Evolutionary conservation across 2,329 filamentous ascomycete genomes (phyloP).

Genomic region (Colletotrichum viniferum): DNA sequence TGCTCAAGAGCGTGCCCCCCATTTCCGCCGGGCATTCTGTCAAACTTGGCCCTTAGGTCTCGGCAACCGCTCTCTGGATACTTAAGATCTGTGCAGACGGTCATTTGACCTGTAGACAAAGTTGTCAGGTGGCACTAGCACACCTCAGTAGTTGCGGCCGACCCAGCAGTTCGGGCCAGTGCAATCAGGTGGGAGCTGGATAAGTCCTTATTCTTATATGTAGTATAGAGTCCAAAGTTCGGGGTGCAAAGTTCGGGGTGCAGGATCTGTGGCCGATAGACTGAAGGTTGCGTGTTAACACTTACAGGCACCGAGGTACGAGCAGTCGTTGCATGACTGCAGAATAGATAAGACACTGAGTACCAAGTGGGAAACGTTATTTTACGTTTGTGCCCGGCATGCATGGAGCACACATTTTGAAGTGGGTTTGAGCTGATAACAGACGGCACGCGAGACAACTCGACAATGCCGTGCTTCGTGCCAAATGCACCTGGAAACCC

Average conservation of each 20-base stretch:
- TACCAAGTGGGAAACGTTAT: not conserved
- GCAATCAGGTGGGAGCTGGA: not conserved
- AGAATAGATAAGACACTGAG: not conserved
- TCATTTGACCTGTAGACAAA: not conserved
- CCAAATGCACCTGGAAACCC: not conserved
- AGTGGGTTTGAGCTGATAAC: not conserved
- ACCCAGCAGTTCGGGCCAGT: not conserved
- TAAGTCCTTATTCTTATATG: not conserved
- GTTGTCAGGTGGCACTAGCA: not conserved
- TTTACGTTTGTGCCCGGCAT: not conserved
- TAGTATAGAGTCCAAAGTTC: not conserved
- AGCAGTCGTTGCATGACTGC: not conserved
- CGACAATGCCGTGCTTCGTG: not conserved
- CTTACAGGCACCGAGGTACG: not conserved
- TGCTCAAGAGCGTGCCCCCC: not conserved
- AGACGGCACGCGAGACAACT: not conserved
- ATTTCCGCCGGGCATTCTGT: not conserved
- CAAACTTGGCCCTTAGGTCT: not conserved
- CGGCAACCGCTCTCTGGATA: not conserved
- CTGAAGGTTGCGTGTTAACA: not conserved
- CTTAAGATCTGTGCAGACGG: not conserved
- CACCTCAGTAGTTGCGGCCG: not conserved
- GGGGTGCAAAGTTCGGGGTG: not conserved
- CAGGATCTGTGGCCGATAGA: not conserved
- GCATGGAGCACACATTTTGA: not conserved